Percentiles rank a stretch among this genome's conserved stretches.
Conservation (phyloP, 192 early-diverging fungal species). For the Umbelopsis isabellina region DNA sequence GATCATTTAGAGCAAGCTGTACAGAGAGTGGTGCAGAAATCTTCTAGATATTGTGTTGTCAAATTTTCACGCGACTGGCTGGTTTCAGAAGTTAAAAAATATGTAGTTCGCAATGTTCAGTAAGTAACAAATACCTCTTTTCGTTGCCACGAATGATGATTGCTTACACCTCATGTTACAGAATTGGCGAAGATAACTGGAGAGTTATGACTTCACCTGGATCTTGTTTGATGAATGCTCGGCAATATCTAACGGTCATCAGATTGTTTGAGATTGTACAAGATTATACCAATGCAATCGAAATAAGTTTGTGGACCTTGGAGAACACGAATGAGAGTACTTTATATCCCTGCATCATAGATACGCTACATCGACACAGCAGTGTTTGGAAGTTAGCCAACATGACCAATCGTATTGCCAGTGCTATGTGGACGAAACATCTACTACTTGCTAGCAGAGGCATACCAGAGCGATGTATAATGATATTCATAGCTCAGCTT, state of each 20-base stretch:
- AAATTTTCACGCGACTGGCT: slow-evolving; percentile 53
- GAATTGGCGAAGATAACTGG: slow-evolving; percentile 75
- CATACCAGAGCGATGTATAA: slow-evolving; percentile 32
- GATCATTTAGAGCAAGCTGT: slow-evolving; percentile 39
- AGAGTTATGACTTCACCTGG: slow-evolving; percentile 78
- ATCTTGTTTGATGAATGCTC: slow-evolving; percentile 70
- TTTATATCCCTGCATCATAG: slow-evolving; percentile 52
- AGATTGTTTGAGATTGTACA: slow-evolving; percentile 51
- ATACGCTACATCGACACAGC: slow-evolving; percentile 50
- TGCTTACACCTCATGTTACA: neutral
- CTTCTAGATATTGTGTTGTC: slow-evolving; percentile 51
- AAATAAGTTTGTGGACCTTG: slow-evolving; percentile 55
- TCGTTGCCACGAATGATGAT: neutral
- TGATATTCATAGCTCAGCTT: slow-evolving; percentile 44
- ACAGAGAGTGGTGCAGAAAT: slow-evolving; percentile 37
- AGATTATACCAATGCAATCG: slow-evolving; percentile 52
- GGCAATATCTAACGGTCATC: slow-evolving; percentile 60
- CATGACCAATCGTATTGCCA: slow-evolving; percentile 24
- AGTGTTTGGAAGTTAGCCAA: slow-evolving; percentile 53
- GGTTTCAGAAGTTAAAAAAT: slow-evolving; percentile 44
- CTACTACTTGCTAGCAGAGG: slow-evolving; percentile 19
- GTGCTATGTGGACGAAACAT: slow-evolving; percentile 34
- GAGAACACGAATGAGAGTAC: slow-evolving; percentile 54
- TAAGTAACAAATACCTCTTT: slow-evolving; percentile 22
- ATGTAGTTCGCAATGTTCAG: slow-evolving; percentile 52